Base-by-base conservation (phyloP, 2,329 filamentous ascomycete genomes). In the Celoporthe dispersa region DNA sequence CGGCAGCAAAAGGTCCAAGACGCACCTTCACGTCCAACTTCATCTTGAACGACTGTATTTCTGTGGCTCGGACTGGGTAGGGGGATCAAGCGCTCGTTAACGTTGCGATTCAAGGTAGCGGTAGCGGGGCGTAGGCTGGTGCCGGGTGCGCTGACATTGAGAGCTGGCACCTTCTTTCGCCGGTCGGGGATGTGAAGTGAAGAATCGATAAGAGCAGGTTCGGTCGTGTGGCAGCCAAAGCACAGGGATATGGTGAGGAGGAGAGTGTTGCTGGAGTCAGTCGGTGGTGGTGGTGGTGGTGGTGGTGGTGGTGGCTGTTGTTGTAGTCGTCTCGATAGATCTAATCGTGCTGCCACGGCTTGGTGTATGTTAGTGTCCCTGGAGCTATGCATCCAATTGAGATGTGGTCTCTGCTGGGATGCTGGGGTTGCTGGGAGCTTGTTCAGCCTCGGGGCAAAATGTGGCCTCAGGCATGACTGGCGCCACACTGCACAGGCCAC, bases 1-100 rank as follows among this genome's bases (percentile, higher is more conserved):
- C 19, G 12, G 31, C 8, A 31, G 28, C 41, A 19, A 11, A 19
- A 16, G 44, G 55, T 22, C 35, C 41, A 48, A 31, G 41, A 60
- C 67, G n/a, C 57, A 73, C 72, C 72, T 73, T 73, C 44, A 73
- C 72, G 62, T 73, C 72, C 68, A 78, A 70, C 74, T 75, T 75
- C 77, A 78, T 78, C 48, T 72, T 77, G 75, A 67, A 67, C 65
- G 68, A 41, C 31, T 67, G 64, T 68, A 25, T 64, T 25, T 39
- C 25, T 39, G 37, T 70, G 19, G 37, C 31, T 64, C 44, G 28
- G 12, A 48, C 16, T 64, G 28, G 35, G 60, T 3, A 39, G 51
- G 44, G 41, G n/a, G 3, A 41, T 31, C 53, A 48, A 53, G 57
- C 57, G 22, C 53, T 68, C 9, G 68, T 61, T 33, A 48, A 39